Evolutionary conservation across 805 yeast genomes (phyloP).

Genomic region (Pichia cabralensis): DNA sequence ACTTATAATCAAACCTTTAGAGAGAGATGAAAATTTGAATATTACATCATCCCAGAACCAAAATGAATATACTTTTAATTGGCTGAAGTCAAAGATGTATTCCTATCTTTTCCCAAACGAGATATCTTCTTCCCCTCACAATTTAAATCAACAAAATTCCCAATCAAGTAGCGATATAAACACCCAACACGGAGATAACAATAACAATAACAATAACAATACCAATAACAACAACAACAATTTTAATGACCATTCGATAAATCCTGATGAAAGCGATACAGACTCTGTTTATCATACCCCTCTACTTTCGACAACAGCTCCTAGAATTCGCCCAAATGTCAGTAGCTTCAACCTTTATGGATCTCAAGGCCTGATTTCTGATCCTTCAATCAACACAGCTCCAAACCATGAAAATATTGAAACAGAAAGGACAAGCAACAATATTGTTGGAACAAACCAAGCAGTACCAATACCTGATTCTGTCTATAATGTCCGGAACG

Average conservation of each 20-base stretch:
- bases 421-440: no score
- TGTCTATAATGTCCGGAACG: no score
- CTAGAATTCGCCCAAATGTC: constrained; percentile 8
- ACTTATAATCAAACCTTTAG: constrained; percentile 55
- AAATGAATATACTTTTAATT: constrained; percentile 13
- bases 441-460: no score
- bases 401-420: constrained; percentile 1
- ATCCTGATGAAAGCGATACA: constrained; percentile 13
- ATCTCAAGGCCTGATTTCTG: constrained; percentile 6
- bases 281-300: constrained; percentile 22
- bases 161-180: no score
- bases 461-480: no score
- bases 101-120: constrained; percentile 10
- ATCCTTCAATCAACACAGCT: background rate
- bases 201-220: no score
- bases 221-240: background rate
- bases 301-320: constrained; percentile 11
- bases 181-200: background rate
- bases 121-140: no score
- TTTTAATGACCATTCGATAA: background rate
- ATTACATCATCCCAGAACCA: constrained; percentile 6
- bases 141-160: background rate
- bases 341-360: constrained; percentile 12
- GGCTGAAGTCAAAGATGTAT: constrained; percentile 19
- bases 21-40: constrained; percentile 15